A percentile compares a stretch with the other conserved stretches of the same genome.
These are phyloP conservation scores for Rhizophagus prolifer DNA, from an alignment of 192 early-diverging fungal genomes.

Conservation along the genomic window DNA sequence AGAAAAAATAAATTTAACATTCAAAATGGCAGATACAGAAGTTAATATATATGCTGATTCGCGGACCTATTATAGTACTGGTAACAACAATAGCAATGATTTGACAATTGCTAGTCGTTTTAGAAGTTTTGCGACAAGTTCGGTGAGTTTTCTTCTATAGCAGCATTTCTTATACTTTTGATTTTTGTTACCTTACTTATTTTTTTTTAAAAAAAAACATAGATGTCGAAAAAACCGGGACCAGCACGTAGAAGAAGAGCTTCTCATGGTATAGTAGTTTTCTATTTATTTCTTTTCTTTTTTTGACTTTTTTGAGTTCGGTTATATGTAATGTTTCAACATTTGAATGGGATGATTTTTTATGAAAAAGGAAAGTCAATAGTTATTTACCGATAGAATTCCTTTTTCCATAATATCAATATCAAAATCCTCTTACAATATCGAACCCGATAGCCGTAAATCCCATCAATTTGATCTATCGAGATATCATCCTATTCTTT, in stretches of 20 bases:
- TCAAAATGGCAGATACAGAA: background rate
- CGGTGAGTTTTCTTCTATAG: conserved; percentile 7
- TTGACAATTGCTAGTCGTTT: conserved; percentile 13
- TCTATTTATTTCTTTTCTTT: background rate
- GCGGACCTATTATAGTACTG: conserved; percentile 38
- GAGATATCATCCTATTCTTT: background rate
- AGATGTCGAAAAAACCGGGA: background rate
- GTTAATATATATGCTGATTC: conserved; percentile 5
- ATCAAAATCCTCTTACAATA: background rate
- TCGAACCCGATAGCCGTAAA: background rate
- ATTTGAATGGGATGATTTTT: background rate
- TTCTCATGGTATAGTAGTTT: conserved; percentile 37
- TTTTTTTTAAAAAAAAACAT: background rate
- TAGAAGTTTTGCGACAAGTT: conserved; percentile 28
- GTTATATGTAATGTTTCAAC: background rate
- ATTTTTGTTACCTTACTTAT: background rate
- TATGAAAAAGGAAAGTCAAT: background rate
- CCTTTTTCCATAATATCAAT: background rate
- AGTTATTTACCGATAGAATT: background rate
- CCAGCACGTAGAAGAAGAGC: conserved; percentile 36
- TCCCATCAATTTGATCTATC: background rate
- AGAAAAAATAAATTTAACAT: background rate
- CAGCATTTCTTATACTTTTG: too few relatives aligned
- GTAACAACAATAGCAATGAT: conserved; percentile 26
- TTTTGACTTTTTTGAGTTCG: background rate